Base-by-base conservation (phyloP, 2,329 filamentous ascomycete genomes). In the Trichoderma koningii region DNA sequence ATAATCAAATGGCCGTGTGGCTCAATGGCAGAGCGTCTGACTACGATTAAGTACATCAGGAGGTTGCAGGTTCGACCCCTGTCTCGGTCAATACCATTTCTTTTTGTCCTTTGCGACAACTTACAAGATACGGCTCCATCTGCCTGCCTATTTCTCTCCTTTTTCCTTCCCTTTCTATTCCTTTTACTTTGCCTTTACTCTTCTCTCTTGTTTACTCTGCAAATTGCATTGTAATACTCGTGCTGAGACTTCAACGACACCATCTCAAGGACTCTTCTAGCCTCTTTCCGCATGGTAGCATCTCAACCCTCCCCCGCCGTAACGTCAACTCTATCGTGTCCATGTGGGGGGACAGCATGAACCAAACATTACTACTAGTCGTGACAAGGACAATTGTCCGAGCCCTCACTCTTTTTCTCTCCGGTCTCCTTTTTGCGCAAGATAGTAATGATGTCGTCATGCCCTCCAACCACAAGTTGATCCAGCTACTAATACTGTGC, bases 1-100 rank as follows among this genome's bases (percentile, higher is more conserved):
- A 63, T 38, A 38, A 38, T 47, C 48, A 17, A 63, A 55, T 38
- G 61, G 61, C 61, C 61, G 61, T 64, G 61, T 64, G 61, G 61
- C 61, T 64, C 61, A 64, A 64, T 64, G 61, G 61, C 61, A 64
- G 61, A 64, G 61, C 61, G 61, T 64, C 61, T 64, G 61, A 64
- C 61, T 64, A 64, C 61, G 61, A 64, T 64, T 28, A 30, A 64
- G 61, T 64, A 64, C 17, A 64, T 64, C 61, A 64, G 61, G 61
- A 64, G 61, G 61, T 64, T 64, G 61, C 61, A 64, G 61, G 61
- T 64, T 64, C 61, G 61, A 64, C 61, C 61, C 61, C 61, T 64
- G 61, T 64, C 61, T 64, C 61, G 61, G 61, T 64, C 61, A 64
- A 53, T 38, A 7, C 34, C 15, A 14, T 41, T 34, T 45, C 30